Percentiles rank a stretch among this genome's conserved stretches.
Evolutionary conservation across 192 early-diverging fungal genomes (phyloP).

Genomic region (Entophlyctis helioformis): DNA sequence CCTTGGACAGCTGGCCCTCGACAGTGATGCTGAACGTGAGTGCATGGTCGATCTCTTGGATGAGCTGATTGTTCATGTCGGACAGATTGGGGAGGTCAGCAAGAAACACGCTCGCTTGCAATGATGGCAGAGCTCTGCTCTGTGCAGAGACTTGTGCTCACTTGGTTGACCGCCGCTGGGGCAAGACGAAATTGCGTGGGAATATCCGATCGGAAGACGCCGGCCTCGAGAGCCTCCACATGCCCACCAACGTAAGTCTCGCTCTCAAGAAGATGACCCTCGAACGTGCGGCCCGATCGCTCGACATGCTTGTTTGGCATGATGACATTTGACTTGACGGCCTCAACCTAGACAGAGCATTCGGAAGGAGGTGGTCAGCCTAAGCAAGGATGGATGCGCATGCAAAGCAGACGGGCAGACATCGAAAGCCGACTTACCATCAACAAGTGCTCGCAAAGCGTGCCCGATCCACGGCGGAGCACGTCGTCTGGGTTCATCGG

Average conservation of each 20-base stretch:
- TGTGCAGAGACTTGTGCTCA: conserved; percentile 13
- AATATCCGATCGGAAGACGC: conserved; percentile 91
- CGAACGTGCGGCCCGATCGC: conserved; percentile 60
- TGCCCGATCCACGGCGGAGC: conserved; percentile 88
- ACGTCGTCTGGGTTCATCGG: conserved; percentile 96
- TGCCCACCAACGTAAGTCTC: conserved; percentile 98
- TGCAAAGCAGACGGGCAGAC: no score
- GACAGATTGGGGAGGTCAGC: no score
- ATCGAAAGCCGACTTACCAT: conserved; percentile 70
- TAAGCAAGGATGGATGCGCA: no score
- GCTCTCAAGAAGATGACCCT: conserved; percentile 81
- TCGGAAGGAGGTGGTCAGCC: no score
- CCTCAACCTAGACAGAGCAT: conserved; percentile 76
- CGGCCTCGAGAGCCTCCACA: conserved; percentile 98
- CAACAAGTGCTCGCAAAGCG: conserved; percentile 87
- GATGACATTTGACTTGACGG: conserved; percentile 74
- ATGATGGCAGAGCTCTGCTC: no score
- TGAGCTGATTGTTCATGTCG: conserved; percentile 52
- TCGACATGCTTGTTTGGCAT: conserved; percentile 97
- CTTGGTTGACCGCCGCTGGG: conserved; percentile 61
- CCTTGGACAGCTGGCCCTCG: conserved; percentile 62
- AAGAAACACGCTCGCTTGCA: no score
- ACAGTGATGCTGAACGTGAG: conserved; percentile 78
- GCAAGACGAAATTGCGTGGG: conserved; percentile 71
- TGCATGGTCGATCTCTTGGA: conserved; percentile 84